Conservation (phyloP, 208 protist species). For the Plasmodiophora brassicae region DNA sequence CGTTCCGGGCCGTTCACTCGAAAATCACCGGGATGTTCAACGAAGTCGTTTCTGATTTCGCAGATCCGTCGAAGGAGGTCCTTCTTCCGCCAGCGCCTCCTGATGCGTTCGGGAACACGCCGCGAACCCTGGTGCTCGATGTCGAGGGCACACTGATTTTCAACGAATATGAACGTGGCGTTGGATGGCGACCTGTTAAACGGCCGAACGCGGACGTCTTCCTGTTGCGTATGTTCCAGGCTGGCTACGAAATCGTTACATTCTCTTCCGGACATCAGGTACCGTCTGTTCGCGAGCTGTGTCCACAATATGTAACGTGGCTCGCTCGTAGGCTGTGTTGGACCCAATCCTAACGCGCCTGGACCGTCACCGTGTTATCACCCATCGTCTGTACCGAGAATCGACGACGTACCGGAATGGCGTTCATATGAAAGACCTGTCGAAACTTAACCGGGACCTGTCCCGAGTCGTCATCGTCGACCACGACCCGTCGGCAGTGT, state of each 20-base stretch:
- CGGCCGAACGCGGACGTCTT: slow-evolving; percentile 42
- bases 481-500: background rate
- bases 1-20: background rate
- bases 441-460: slow-evolving; percentile 37
- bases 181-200: slow-evolving; percentile 43
- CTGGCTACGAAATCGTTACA: background rate
- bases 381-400: slow-evolving; percentile 46
- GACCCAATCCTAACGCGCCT: slow-evolving; percentile 38
- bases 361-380: slow-evolving; percentile 34
- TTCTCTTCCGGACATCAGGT: slow-evolving; percentile 18
- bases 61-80: background rate
- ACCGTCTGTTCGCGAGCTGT: too few species aligned
- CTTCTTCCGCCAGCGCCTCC: background rate
- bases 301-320: too few species aligned
- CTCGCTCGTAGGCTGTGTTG: too few species aligned
- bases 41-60: slow-evolving; percentile 26
- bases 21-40: background rate
- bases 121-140: slow-evolving; percentile 38
- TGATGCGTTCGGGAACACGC: background rate
- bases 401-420: slow-evolving; percentile 26
- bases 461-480: slow-evolving; percentile 43
- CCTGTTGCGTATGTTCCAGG: slow-evolving; percentile 7
- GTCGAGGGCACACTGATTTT: slow-evolving; percentile 42
- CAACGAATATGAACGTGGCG: background rate
- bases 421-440: slow-evolving; percentile 44